Conservation (phyloP, 2,329 filamentous ascomycete species). For the Ophiosphaerella herpotricha region DNA sequence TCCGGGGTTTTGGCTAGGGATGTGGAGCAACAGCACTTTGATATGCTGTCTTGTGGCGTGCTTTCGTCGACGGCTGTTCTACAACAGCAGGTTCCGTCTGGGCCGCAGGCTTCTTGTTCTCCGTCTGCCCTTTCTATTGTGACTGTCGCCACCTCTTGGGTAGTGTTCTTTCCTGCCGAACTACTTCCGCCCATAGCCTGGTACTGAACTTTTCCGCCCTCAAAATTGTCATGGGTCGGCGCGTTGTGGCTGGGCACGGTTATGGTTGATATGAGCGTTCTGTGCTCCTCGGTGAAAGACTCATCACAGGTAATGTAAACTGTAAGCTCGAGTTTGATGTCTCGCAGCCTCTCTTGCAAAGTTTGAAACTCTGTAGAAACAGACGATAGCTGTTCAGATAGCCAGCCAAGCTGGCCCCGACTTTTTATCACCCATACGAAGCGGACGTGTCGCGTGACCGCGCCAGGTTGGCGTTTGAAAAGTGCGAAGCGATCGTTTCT, state of each 20-base stretch:
- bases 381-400: slow-evolving; percentile 55
- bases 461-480: slow-evolving; percentile 26
- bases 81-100: slow-evolving; percentile 54
- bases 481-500: slow-evolving; percentile 9
- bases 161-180: slow-evolving; percentile 20
- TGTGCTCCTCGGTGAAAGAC: slow-evolving; percentile 50
- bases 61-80: slow-evolving; percentile 49
- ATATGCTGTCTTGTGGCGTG: slow-evolving; percentile 32
- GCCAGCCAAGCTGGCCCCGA: slow-evolving; percentile 58
- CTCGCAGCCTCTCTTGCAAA: slow-evolving; percentile 42
- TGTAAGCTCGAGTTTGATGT: slow-evolving; percentile 55
- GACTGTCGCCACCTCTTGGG: slow-evolving; percentile 25
- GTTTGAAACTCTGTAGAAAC: slow-evolving; percentile 50
- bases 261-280: slow-evolving; percentile 30
- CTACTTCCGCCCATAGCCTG: slow-evolving; percentile 22
- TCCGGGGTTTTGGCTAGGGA: not conserved
- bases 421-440: slow-evolving; percentile 65
- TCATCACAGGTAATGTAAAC: slow-evolving; percentile 62
- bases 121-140: slow-evolving; percentile 7
- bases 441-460: slow-evolving; percentile 55
- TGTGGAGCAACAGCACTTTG: slow-evolving; percentile 22
- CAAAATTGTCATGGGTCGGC: not conserved
- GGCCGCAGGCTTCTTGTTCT: slow-evolving; percentile 12
- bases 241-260: slow-evolving; percentile 20
- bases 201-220: slow-evolving; percentile 26